Percentiles rank a stretch among this genome's conserved stretches.
Conservation (phyloP, 148 eudicot species). For the Silene conica region DNA sequence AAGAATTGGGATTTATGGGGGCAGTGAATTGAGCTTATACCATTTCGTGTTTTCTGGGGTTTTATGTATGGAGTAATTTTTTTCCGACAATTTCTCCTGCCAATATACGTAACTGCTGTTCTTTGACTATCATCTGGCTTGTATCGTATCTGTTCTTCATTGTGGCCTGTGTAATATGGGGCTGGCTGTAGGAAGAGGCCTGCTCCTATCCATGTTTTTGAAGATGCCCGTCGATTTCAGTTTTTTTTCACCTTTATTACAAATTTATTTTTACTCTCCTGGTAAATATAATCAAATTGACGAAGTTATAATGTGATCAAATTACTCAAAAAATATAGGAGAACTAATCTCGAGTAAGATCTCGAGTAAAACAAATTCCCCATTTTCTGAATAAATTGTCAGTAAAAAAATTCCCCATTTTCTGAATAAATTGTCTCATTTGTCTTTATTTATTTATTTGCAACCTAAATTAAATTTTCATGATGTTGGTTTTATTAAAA, state of each 20-base stretch:
- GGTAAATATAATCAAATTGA: neutral
- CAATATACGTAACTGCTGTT: neutral
- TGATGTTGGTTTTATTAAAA: too few species aligned
- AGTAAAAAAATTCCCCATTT: too few species aligned
- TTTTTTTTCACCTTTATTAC: neutral
- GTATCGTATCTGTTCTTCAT: neutral
- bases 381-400: too few species aligned
- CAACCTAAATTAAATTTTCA: too few species aligned
- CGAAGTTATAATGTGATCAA: neutral
- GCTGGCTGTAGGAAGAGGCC: neutral
- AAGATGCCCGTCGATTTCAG: neutral
- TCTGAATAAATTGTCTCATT: too few species aligned
- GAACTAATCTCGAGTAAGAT: too few species aligned
- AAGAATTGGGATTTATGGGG: conserved; percentile 5
- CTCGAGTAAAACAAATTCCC: too few species aligned
- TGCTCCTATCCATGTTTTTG: neutral
- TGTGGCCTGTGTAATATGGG: neutral
- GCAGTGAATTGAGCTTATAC: neutral
- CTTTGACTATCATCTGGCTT: neutral
- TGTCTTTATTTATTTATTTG: too few species aligned
- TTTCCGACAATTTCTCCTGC: neutral
- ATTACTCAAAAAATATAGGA: too few species aligned
- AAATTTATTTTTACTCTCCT: neutral
- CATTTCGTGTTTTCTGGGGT: neutral
- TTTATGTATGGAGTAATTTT: neutral